Base-by-base conservation (phyloP, 306 rosid genomes). In the Lathyrus tuberosus region DNA sequence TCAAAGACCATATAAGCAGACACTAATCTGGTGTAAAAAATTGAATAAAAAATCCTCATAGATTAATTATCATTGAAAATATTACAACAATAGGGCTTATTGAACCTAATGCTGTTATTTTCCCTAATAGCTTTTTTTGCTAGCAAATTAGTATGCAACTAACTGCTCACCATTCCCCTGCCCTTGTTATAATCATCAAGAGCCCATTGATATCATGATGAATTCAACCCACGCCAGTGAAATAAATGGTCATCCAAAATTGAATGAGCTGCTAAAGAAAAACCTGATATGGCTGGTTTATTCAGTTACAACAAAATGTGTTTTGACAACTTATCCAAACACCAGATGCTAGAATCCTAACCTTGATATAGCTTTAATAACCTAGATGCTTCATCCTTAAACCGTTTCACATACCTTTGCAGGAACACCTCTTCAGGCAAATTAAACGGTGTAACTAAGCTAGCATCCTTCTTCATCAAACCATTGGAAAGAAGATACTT, bases 401-500 rank as follows among this genome's bases (percentile, higher is more conserved):
- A 69, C 10, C 16, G 30, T 10, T 20, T 26, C 31, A 86, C 74
- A 69, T 68, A 83, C 48, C 16, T 80, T 40, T 62, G 3, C 52
- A 75, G 28, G 73, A 86, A 80, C 30, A 7, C 4, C n/a, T 65
- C 8, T 11, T 79, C 80, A 28, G 65, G 1, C 3, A 46, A 5
- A n/a, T 0, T 0, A 48, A 75, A 66, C 6, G 76, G 73, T 2
- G 38, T 3, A 56, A 0, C 3, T 42, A 77, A 44, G 76, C 72
- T 58, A 8, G 69, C 5, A 3, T 41, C 40, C 48, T 76, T 62
- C 67, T 42, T 67, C 0, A 80, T 47, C 78, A 85, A 72, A 59
- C 87, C 87, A 52, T 72, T 48, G 9, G 78, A 79, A 8, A 58
- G 17, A 65, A 84, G 69, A 81, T 44, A 70, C 53, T 35, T 26